Evolutionary conservation across 305 asterid species (phyloP).

Genomic region (Fraxinus albicans): DNA sequence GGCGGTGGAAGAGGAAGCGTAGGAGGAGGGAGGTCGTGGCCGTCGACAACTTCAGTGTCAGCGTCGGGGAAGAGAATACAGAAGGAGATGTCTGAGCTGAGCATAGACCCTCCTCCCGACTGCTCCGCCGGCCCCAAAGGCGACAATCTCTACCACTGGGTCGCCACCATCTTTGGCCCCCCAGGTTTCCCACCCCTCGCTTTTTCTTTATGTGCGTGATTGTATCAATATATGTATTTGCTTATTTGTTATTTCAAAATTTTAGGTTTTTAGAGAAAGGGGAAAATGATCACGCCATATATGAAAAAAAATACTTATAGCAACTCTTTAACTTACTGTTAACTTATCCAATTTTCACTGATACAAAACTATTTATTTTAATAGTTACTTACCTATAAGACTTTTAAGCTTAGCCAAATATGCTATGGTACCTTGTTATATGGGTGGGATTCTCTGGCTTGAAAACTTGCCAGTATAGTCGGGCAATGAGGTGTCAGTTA

Average conservation of each 20-base stretch:
- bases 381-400: neutral
- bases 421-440: neutral
- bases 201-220: neutral
- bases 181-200: constrained; percentile 42
- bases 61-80: constrained; percentile 86
- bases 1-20: constrained; percentile 32
- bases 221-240: neutral
- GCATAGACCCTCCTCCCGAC: constrained; percentile 68
- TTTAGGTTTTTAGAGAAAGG: neutral
- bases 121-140: constrained; percentile 94
- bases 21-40: constrained; percentile 76
- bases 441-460: neutral
- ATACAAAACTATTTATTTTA: neutral
- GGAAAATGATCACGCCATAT: neutral
- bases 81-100: constrained; percentile 87
- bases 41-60: constrained; percentile 83
- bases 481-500: neutral
- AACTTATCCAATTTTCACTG: neutral
- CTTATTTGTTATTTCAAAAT: neutral
- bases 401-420: neutral
- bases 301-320: neutral
- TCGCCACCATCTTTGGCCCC: constrained; percentile 89
- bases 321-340: neutral
- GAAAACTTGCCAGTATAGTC: neutral
- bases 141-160: constrained; percentile 96